A percentile compares a stretch with the other conserved stretches of the same genome.
phyloP scores from a whole-genome alignment of 1,139 yeast genomes.

The Ashbya aceris region DNA sequence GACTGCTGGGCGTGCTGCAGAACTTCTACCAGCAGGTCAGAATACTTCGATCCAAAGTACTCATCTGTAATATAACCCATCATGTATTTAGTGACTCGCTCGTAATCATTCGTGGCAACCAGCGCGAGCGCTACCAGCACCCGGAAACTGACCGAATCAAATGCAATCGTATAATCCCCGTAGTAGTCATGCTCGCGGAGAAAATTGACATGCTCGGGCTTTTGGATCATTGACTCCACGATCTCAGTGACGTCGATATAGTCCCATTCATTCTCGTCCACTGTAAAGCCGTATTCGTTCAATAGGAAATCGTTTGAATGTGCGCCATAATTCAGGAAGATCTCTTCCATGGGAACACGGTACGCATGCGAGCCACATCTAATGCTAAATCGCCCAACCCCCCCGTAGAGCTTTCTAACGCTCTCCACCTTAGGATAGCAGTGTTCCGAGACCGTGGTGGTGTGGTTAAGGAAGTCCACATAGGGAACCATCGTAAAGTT shows the following conservation, averaged over 20 bases:
- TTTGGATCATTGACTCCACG: slow-evolving; percentile 29
- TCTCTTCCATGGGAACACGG: slow-evolving; percentile 44
- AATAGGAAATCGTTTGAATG: slow-evolving; percentile 75
- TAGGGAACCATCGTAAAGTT: slow-evolving; percentile 87
- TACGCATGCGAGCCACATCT: slow-evolving; percentile 17
- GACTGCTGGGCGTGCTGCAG: slow-evolving; percentile 28
- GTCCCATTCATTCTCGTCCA: slow-evolving; percentile 55
- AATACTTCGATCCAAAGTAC: slow-evolving; percentile 16
- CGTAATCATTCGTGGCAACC: slow-evolving; percentile 16
- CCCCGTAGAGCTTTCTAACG: slow-evolving; percentile 11
- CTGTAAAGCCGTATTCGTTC: slow-evolving; percentile 78
- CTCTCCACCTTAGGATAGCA: slow-evolving; percentile 21
- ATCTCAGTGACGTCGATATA: slow-evolving; percentile 53
- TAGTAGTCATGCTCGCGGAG: slow-evolving; percentile 47
- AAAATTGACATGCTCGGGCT: slow-evolving; percentile 35
- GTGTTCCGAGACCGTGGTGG: slow-evolving; percentile 32
- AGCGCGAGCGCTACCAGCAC: slow-evolving; percentile 65
- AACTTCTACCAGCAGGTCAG: slow-evolving; percentile 31
- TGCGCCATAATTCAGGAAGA: slow-evolving; percentile 75
- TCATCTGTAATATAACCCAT: slow-evolving; percentile 25
- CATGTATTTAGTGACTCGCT: slow-evolving; percentile 21
- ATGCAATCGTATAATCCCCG: slow-evolving; percentile 63
- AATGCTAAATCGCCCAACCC: slow-evolving; percentile 21
- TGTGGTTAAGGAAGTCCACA: slow-evolving; percentile 82
- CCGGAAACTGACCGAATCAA: slow-evolving; percentile 53